phyloP scores from a whole-genome alignment of 805 yeast genomes.

The Candida coleopterorum region DNA sequence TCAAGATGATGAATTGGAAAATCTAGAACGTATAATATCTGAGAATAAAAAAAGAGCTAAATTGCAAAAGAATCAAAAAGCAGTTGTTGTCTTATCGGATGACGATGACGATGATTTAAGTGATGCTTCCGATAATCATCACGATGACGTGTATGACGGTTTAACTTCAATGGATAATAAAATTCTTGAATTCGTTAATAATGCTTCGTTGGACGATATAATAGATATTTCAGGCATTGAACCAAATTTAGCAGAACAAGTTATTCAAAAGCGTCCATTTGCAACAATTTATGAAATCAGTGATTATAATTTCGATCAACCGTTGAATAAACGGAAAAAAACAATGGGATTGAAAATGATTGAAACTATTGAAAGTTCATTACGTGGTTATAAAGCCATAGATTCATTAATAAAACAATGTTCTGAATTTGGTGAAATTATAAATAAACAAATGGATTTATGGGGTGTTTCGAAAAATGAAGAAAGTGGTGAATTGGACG shows the following conservation, averaged over 20 bases:
- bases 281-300: conserved; percentile 53
- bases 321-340: conserved; percentile 41
- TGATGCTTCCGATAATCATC: conserved; percentile 45
- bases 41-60: conserved; percentile 25
- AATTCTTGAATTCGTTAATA: conserved; percentile 72
- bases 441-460: conserved; percentile 63
- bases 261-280: conserved; percentile 72
- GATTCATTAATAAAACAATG: conserved; percentile 87
- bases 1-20: conserved; percentile 31
- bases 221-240: conserved; percentile 74
- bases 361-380: conserved; percentile 61
- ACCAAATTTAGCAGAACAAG: conserved; percentile 56
- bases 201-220: conserved; percentile 68
- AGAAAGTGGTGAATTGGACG: conserved; percentile 56
- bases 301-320: conserved; percentile 44
- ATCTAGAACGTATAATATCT: conserved; percentile 33
- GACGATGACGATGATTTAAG: conserved; percentile 41
- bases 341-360: conserved; percentile 71
- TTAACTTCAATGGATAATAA: conserved; percentile 54
- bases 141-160: conserved; percentile 30
- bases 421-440: conserved; percentile 66
- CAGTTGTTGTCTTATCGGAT: conserved; percentile 19
- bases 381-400: conserved; percentile 90
- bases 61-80: conserved; percentile 6
- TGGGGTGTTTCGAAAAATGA: conserved; percentile 89